A percentile compares a stretch with the other conserved stretches of the same genome.
Conservation (phyloP, 1,284 basidiomycete species). For the Irpex sp. region DNA sequence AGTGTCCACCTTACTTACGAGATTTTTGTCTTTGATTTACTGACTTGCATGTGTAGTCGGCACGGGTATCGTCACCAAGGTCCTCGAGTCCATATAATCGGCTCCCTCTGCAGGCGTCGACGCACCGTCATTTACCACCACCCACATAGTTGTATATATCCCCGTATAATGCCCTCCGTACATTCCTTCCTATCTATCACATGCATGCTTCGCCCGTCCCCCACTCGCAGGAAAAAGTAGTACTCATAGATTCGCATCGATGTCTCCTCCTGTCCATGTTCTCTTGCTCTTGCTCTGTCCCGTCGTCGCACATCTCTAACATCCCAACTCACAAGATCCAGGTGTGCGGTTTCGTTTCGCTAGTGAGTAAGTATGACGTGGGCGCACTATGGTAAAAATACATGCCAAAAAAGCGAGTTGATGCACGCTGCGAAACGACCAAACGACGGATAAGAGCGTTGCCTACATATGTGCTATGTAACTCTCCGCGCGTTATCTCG, state of each 20-base stretch:
- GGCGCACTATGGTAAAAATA: not conserved
- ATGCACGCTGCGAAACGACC: not conserved
- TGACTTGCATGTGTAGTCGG: constrained; percentile 53
- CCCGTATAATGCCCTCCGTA: constrained; percentile 9
- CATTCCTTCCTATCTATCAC: constrained; percentile 5
- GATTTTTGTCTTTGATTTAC: not conserved
- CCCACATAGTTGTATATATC: constrained; percentile 6
- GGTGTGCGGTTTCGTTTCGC: not conserved
- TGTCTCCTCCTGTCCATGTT: not conserved
- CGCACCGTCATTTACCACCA: not conserved
- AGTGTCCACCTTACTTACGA: constrained; percentile 28
- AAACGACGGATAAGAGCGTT: not conserved
- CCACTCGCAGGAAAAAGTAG: constrained; percentile 17
- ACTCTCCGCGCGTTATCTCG: not conserved
- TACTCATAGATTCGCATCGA: constrained; percentile 1
- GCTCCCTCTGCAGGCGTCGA: not conserved
- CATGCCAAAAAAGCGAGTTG: not conserved
- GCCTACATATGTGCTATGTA: too few species aligned
- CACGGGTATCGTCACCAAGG: constrained; percentile 87
- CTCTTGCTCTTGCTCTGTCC: not conserved
- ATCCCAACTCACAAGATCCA: not conserved
- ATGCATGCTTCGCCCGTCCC: constrained; percentile 10
- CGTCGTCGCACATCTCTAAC: not conserved
- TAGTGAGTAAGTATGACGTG: not conserved
- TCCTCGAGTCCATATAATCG: constrained; percentile 45